A percentile compares a stretch with the other conserved stretches of the same genome.
Evolutionary conservation across 257 asterid species (phyloP).

Genomic region (Lycium ferocissimum): DNA sequence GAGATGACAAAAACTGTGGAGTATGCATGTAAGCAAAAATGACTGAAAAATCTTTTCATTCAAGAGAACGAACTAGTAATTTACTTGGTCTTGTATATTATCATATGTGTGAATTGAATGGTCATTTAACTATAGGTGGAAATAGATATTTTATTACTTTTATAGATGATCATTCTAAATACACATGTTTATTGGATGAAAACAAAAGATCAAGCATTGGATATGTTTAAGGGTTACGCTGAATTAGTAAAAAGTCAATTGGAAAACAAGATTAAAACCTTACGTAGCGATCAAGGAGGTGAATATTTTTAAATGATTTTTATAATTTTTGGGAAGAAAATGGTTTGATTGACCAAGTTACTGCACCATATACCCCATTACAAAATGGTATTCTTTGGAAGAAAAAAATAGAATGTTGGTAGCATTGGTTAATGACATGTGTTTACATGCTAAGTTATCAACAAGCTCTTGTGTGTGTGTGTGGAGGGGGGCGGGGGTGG

Average conservation of each 20-base stretch:
- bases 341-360: not conserved
- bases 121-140: not conserved
- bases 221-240: not conserved
- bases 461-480: not conserved
- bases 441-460: not conserved
- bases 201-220: not conserved
- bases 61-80: not conserved
- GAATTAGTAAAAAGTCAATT: not conserved
- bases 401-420: not conserved
- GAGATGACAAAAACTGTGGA: not conserved
- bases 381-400: not conserved
- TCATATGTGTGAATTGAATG: not conserved
- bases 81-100: not conserved
- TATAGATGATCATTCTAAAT: not conserved
- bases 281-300: not conserved
- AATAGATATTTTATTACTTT: not conserved
- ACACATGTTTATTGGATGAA: not conserved
- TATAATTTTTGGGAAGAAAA: not conserved
- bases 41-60: too few relatives aligned
- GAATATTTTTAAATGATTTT: not conserved
- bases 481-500: too few relatives aligned
- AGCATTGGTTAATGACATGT: not conserved
- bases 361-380: not conserved
- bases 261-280: not conserved
- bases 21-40: constrained; percentile 17